Base-by-base conservation (phyloP, 2,329 filamentous ascomycete species). In the Amauroascus niger region DNA sequence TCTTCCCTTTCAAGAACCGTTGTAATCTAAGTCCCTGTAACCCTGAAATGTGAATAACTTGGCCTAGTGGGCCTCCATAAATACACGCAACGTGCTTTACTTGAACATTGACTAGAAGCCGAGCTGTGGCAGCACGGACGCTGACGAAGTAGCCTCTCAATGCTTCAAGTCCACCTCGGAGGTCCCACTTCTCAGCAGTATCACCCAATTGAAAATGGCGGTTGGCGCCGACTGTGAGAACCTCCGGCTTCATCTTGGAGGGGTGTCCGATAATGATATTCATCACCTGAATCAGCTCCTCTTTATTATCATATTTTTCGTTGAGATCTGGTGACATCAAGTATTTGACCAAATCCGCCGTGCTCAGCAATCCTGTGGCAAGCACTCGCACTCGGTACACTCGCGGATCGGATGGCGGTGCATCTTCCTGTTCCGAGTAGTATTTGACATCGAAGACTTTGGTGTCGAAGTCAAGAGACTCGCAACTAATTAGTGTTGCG, bases 61-160 rank as follows among this genome's bases (percentile, higher is more conserved):
- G 32, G 2, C 49, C 52, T 18, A 82, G 64, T 2, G 67, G 64
- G 0, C 71, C 71, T 1, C 71, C 60, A 58, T 78, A 71, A 64
- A 80, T 81, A 61, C 81, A 83, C 0, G 80, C 79, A 1, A 74
- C 72, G 43, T 77, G 77, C 7, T 79, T 79, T 24, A 84, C 79
- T 55, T 85, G 82, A 2, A 84, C 69, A 54, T 86, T 85, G 11
- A 84, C 64, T 0, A 85, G 62, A 3, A 84, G 68, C 2, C 80
- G 73, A 37, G 74, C 75, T 13, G 79, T 78, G 2, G 79, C 76
- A 1, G 79, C 75, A 4, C 82, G 78, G 28, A 81, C 77, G 60
- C 79, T 83, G 9, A 79, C 71, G 61, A 79, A 84, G 65, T 79
- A 85, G 0, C 82, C 82, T 40, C 81, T 74, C 3, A 82, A 0